These are phyloP conservation scores for Exsudoporus floridanus DNA, from an alignment of 1,284 basidiomycete genomes.

Conservation along the genomic window DNA sequence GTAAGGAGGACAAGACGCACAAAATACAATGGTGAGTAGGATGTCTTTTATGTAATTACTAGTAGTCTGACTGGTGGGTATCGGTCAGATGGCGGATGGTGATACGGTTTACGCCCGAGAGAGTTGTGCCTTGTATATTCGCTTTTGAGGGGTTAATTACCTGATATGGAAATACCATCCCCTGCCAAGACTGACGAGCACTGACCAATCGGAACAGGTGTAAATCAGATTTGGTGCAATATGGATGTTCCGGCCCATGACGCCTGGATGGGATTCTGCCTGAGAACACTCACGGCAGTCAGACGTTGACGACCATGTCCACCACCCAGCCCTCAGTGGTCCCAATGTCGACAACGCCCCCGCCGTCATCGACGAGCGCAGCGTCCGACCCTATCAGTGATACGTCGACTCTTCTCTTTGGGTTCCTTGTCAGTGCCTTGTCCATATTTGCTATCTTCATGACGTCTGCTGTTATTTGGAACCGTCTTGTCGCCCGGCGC, in stretches of 20 bases:
- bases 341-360: not conserved
- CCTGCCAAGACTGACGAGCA: not conserved
- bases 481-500: conserved; percentile 32
- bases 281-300: conserved; percentile 14
- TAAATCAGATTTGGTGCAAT: conserved; percentile 1
- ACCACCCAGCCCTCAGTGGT: conserved; percentile 3
- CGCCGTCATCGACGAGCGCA: conserved; percentile 2
- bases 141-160: conserved; percentile 7
- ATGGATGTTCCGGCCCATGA: not conserved
- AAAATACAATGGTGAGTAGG: conserved; percentile 17
- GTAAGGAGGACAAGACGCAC: conserved; percentile 53
- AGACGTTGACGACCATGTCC: conserved; percentile 26
- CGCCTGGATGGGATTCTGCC: not conserved
- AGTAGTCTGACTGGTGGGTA: not conserved
- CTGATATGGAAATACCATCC: not conserved
- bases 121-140: not conserved
- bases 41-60: not conserved
- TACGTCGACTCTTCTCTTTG: conserved; percentile 33
- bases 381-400: not conserved
- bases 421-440: conserved; percentile 32
- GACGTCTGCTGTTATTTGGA: conserved; percentile 32
- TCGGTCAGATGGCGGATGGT: conserved; percentile 27
- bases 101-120: conserved; percentile 7
- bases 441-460: conserved; percentile 35
- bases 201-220: conserved; percentile 15